Percentiles rank a stretch among this genome's conserved stretches.
Evolutionary conservation across 2,329 filamentous ascomycete species (phyloP).

Genomic region (Cadophora malorum): DNA sequence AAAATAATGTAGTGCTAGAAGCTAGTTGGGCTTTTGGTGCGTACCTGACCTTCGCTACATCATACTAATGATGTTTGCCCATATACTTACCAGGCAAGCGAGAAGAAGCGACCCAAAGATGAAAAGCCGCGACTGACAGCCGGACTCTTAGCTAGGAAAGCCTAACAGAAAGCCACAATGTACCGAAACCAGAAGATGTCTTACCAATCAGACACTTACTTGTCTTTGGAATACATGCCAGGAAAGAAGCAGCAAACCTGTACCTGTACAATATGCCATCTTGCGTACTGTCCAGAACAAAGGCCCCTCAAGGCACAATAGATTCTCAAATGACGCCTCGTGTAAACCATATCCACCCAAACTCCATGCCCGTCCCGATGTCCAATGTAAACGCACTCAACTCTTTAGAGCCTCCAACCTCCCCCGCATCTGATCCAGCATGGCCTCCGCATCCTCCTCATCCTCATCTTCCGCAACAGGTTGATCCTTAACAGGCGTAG

Average conservation of each 20-base stretch:
- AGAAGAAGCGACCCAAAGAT: not conserved
- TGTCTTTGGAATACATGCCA: not conserved
- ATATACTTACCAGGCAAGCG: not conserved
- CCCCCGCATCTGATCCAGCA: conserved; percentile 93
- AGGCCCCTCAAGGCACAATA: not conserved
- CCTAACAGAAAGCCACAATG: not conserved
- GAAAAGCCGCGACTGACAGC: not conserved
- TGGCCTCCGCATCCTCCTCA: conserved; percentile 86
- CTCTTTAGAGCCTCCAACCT: conserved; percentile 90
- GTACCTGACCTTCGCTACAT: not conserved
- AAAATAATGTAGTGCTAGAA: not conserved
- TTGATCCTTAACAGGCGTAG: conserved; percentile 54
- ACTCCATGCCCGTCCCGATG: conserved; percentile 24
- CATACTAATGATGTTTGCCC: not conserved
- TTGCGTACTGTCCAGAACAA: not conserved
- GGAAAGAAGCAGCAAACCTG: not conserved
- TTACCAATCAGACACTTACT: not conserved
- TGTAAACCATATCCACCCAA: conserved; percentile 15
- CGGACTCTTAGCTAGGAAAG: not conserved
- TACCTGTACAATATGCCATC: not conserved
- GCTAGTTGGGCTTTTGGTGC: not conserved
- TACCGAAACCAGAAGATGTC: not conserved
- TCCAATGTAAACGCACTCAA: conserved; percentile 49
- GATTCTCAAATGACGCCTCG: conserved; percentile 16
- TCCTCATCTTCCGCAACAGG: conserved; percentile 69